These are phyloP conservation scores for Erigeron philadelphicus DNA, from an alignment of 140 eudicot genomes.

Conservation along the genomic window DNA sequence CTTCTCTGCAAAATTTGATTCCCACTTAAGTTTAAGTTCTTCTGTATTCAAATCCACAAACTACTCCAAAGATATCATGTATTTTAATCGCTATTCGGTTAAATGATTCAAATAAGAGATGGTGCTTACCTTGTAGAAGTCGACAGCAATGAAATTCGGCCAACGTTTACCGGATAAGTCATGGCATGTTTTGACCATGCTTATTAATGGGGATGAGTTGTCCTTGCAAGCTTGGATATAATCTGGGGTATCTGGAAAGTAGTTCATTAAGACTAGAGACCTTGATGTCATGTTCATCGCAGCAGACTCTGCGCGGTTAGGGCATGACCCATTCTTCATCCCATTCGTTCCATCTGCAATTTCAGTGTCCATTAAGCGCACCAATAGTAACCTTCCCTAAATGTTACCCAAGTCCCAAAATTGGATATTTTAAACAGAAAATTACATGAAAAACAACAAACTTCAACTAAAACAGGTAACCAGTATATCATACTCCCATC, in stretches of 20 bases:
- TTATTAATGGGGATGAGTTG: conserved; percentile 69
- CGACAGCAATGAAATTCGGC: conserved; percentile 92
- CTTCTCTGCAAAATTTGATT: conserved; percentile 56
- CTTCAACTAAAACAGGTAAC: conserved; percentile 2
- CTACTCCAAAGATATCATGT: not conserved
- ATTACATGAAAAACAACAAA: conserved; percentile 5
- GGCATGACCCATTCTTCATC: conserved; percentile 71
- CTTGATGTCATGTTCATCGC: conserved; percentile 64
- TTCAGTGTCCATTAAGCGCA: conserved; percentile 12
- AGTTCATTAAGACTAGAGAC: conserved; percentile 76
- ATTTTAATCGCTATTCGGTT: not conserved
- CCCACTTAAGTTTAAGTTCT: not conserved
- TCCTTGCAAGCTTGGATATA: conserved; percentile 75
- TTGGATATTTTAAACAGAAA: conserved; percentile 3
- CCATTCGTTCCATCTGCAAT: conserved; percentile 93
- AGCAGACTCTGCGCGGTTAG: conserved; percentile 81
- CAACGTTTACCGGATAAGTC: conserved; percentile 61
- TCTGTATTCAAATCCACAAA: not conserved
- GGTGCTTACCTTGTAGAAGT: conserved; percentile 74
- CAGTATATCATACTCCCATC: conserved; percentile 1
- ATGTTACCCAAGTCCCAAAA: not conserved
- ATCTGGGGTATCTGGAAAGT: conserved; percentile 67
- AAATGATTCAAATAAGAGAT: not conserved
- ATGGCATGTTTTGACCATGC: conserved; percentile 73
- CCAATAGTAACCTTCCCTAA: not conserved